Percentiles rank a stretch among this genome's conserved stretches.
These are phyloP conservation scores for Chlorokybus atmophyticus DNA, from an alignment of 139 green algal species.

Conservation along the genomic window DNA sequence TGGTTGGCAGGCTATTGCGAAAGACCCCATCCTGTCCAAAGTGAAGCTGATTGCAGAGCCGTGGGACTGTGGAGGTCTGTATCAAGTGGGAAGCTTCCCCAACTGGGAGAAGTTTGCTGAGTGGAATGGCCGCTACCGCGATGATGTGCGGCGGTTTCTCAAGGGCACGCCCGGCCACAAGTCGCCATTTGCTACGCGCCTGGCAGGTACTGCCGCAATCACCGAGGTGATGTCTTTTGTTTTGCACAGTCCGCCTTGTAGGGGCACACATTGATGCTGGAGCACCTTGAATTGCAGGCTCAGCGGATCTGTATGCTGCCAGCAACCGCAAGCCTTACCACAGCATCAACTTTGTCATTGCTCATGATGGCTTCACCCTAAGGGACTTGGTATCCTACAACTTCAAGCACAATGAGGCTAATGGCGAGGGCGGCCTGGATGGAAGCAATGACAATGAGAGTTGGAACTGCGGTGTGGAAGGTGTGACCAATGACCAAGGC, in stretches of 20 bases:
- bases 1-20: conserved; percentile 29
- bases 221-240: too few relatives aligned
- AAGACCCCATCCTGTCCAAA: conserved; percentile 75
- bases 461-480: conserved; percentile 96
- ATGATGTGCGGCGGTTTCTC: conserved; percentile 75
- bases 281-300: conserved; percentile 3
- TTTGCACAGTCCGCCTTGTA: too few relatives aligned
- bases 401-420: conserved; percentile 66
- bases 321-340: conserved; percentile 71
- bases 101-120: conserved; percentile 70
- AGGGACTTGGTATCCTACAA: conserved; percentile 81
- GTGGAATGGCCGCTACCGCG: conserved; percentile 94
- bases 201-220: too few relatives aligned
- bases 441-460: conserved; percentile 93
- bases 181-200: too few relatives aligned
- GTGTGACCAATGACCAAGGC: conserved; percentile 49
- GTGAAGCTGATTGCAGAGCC: conserved; percentile 95
- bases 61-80: conserved; percentile 94
- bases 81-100: conserved; percentile 73
- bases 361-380: conserved; percentile 91
- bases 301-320: background rate
- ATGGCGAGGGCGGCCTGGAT: conserved; percentile 61
- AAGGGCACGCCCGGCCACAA: too few relatives aligned
- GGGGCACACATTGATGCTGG: conserved; percentile 4
- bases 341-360: conserved; percentile 88